A percentile compares a stretch with the other conserved stretches of the same genome.
Evolutionary conservation across 345 rosid genomes (phyloP).

Genomic region (Heritiera fomes): DNA sequence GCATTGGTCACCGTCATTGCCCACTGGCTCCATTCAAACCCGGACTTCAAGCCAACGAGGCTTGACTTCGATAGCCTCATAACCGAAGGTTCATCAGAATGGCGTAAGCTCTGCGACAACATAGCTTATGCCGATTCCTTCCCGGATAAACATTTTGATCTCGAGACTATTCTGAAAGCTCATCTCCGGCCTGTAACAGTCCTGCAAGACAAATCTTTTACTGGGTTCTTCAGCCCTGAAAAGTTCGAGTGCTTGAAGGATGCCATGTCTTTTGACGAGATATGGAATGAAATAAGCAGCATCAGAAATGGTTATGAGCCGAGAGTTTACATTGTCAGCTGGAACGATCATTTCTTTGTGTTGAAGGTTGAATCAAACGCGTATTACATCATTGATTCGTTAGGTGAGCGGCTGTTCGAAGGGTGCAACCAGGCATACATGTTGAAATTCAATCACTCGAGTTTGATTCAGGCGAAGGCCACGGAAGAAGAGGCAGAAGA

Average conservation of each 20-base stretch:
- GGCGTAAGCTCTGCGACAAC: constrained; percentile 73
- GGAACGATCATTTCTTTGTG: constrained; percentile 25
- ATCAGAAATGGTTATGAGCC: neutral
- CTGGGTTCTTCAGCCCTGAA: constrained; percentile 10
- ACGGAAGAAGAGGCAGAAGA: neutral
- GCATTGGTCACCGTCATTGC: constrained; percentile 69
- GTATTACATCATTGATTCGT: constrained; percentile 9
- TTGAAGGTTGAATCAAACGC: constrained; percentile 9
- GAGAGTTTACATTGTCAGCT: constrained; percentile 15
- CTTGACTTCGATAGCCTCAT: constrained; percentile 63
- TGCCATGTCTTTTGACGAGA: constrained; percentile 13
- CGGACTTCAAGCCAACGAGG: constrained; percentile 52
- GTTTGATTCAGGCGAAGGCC: neutral
- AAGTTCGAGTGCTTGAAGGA: constrained; percentile 15
- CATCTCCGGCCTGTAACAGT: neutral
- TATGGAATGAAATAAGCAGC: constrained; percentile 5
- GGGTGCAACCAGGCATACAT: constrained; percentile 18
- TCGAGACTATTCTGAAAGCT: constrained; percentile 12
- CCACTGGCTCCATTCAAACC: constrained; percentile 61
- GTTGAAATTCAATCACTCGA: constrained; percentile 17
- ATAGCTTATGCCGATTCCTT: constrained; percentile 22
- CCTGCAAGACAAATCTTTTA: constrained; percentile 10
- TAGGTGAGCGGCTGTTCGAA: constrained; percentile 24
- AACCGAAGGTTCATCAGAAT: constrained; percentile 63
- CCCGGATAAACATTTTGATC: constrained; percentile 22